Evolutionary conservation across 345 rosid species (phyloP), one percentile per base, ranked within the genome.

Genomic region (Lepidium africanum): DNA sequence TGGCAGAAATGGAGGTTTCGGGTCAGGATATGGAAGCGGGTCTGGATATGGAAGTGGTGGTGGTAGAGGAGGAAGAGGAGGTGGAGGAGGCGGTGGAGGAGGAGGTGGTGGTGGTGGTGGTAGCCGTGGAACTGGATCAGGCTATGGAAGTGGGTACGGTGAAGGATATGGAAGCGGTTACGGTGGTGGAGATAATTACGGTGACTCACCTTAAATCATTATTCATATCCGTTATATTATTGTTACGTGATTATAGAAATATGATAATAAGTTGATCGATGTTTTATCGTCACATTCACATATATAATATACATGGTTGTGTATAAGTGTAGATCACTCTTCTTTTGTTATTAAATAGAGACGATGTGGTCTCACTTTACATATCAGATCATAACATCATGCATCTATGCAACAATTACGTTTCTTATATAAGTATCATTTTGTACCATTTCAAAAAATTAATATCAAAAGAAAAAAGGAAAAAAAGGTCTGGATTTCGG

Each of bases 81-180:
- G 70, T 0, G 76, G 72, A 0, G 72, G 72, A 0, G 77, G 77
- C 0, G 58, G 76, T 0, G 70, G 76, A 0, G 71, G 71, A 0
- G 77, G 67, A 0, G 77, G 76, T 0, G 77, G 72, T 0, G 77
- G 77, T 2, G 77, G 78, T 30, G 70, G 70, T n/a, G 74, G 78
- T 25, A 54, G 59, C 38, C 59, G 68, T 17, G 73, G 73, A 9
- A 74, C 59, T 43, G 72, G 73, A 16, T 67, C 77, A 37, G 77
- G 73, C 8, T 59, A 74, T 37, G 77, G 77, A 51, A 67, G 63
- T 58, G 74, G 75, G 8, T 69, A 62, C 58, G 78, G 78, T 38
- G 78, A 75, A 63, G 78, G 74, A 5, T 62, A 75, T 62, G 78
- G 78, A 13, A 65, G 72, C 6, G 78, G 78, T 36, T 68, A 74